phyloP scores from a whole-genome alignment of 2,329 filamentous ascomycete species.

The Fusarium tupiense region DNA sequence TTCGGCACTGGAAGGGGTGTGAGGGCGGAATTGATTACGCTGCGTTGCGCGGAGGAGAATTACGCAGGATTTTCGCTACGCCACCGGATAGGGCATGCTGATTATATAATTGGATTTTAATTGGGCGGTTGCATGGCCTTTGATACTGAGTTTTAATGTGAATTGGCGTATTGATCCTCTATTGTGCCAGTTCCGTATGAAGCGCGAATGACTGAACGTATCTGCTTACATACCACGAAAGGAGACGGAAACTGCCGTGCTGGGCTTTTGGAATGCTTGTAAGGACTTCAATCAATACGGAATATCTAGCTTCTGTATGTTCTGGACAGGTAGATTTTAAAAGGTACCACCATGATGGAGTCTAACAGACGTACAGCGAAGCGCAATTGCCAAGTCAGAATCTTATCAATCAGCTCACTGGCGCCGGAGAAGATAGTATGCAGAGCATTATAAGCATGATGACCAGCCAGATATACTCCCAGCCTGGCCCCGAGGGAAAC shows the following conservation, averaged over 20 bases:
- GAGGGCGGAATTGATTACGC: neutral
- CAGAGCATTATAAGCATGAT: fast-evolving
- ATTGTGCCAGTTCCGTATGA: fast-evolving
- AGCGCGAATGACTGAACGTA: no score
- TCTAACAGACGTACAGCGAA: neutral
- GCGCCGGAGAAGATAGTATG: fast-evolving
- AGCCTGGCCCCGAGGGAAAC: neutral
- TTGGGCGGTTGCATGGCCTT: fast-evolving
- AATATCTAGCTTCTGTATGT: neutral
- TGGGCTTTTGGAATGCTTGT: neutral
- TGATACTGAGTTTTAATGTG: fast-evolving
- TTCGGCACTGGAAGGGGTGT: neutral
- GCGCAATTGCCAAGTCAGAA: neutral
- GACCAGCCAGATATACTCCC: neutral
- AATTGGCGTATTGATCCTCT: neutral
- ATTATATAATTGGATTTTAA: fast-evolving
- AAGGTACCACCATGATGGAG: no score
- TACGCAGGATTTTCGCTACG: neutral
- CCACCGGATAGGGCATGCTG: no score
- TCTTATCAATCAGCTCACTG: neutral
- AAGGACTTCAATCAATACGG: neutral
- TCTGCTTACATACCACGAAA: neutral
- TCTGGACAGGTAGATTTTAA: fast-evolving
- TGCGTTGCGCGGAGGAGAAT: neutral
- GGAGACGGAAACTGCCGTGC: neutral